These are phyloP conservation scores for Mortierella alpina DNA, from an alignment of 192 early-diverging fungal genomes.

Conservation along the genomic window DNA sequence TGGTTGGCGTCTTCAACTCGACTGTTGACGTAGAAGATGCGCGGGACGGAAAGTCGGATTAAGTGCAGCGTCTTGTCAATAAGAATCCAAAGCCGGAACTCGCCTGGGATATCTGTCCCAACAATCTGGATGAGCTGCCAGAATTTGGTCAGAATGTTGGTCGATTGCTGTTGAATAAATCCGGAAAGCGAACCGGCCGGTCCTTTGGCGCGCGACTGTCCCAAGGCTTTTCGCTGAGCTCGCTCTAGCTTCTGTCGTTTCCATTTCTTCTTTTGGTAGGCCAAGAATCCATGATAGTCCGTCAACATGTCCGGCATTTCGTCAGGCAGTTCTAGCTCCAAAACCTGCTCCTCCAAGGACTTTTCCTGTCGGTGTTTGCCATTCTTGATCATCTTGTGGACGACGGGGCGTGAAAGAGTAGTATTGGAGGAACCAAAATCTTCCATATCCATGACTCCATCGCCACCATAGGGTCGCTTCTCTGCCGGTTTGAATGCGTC, in stretches of 20 bases:
- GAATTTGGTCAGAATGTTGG: conserved; percentile 66
- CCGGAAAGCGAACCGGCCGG: conserved; percentile 50
- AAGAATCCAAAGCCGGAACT: conserved; percentile 89
- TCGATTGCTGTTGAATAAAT: conserved; percentile 79
- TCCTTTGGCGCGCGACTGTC: conserved; percentile 45
- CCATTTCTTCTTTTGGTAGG: conserved; percentile 84
- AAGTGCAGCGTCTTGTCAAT: conserved; percentile 75
- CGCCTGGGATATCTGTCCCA: conserved; percentile 85
- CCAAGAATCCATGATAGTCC: conserved; percentile 82
- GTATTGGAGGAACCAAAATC: conserved; percentile 58
- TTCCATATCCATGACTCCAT: conserved; percentile 65
- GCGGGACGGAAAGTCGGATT: conserved; percentile 81
- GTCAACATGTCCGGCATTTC: conserved; percentile 72
- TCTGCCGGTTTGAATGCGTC: conserved; percentile 78
- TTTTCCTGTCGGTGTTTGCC: conserved; percentile 21
- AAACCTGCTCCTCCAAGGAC: conserved; percentile 35
- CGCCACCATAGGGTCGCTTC: conserved; percentile 34
- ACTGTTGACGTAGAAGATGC: conserved; percentile 88
- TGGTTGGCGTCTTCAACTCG: conserved; percentile 52
- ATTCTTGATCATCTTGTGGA: conserved; percentile 38
- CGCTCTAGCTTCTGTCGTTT: conserved; percentile 67
- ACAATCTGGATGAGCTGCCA: conserved; percentile 93
- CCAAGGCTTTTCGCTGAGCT: conserved; percentile 54
- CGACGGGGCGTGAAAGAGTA: conserved; percentile 8
- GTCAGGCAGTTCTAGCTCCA: conserved; percentile 63